phyloP scores from a whole-genome alignment of 2,329 filamentous ascomycete species.

The Exophiala oligosperma region DNA sequence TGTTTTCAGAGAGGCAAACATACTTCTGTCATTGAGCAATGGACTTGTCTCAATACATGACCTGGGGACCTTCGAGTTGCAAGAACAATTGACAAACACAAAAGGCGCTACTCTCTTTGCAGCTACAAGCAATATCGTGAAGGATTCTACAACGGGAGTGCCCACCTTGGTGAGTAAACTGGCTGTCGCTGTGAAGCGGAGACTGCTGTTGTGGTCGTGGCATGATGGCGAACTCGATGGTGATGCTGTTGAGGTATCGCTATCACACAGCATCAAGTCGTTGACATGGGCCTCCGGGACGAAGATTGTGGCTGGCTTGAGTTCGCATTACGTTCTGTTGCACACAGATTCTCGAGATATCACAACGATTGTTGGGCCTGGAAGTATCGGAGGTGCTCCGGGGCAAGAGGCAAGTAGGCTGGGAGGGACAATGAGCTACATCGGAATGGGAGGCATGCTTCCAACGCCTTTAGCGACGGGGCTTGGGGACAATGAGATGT shows the following conservation, averaged over 20 bases:
- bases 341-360: conserved; percentile 74
- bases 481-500: conserved; percentile 76
- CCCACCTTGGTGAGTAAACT: conserved; percentile 89
- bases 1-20: conserved; percentile 91
- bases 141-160: conserved; percentile 81
- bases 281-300: conserved; percentile 89
- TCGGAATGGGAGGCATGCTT: conserved; percentile 88
- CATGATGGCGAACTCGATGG: conserved; percentile 84
- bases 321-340: conserved; percentile 85
- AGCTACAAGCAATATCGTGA: conserved; percentile 92
- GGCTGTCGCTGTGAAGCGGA: conserved; percentile 89
- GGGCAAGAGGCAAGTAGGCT: conserved; percentile 71
- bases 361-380: conserved; percentile 76
- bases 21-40: conserved; percentile 87
- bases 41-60: conserved; percentile 88
- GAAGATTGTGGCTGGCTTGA: conserved; percentile 85
- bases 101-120: conserved; percentile 89
- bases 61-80: conserved; percentile 76
- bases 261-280: conserved; percentile 81
- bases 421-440: conserved; percentile 91
- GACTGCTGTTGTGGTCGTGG: conserved; percentile 91
- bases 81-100: conserved; percentile 77
- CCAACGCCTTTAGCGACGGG: conserved; percentile 86
- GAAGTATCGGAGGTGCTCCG: conserved; percentile 66
- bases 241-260: conserved; percentile 72